Evolutionary conservation across 2,329 filamentous ascomycete genomes (phyloP), one percentile per base, ranked within the genome.

Genomic region (Triangularia setosa): DNA sequence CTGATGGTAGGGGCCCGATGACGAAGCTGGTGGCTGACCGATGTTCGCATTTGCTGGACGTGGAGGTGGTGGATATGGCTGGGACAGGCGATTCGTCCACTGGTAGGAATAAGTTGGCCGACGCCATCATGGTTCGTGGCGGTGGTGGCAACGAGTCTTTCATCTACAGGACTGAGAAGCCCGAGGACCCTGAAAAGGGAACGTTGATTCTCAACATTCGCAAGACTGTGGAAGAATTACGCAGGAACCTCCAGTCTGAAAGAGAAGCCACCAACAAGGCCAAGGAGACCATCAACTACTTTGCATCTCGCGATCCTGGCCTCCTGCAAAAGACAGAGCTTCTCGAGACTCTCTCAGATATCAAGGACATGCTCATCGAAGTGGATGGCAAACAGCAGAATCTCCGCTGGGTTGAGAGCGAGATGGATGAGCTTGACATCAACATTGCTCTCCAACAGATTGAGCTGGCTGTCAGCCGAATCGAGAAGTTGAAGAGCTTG

Each of bases 301-400:
- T 95, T 75, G 90, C 91, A 1, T 90, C 89, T 4, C 85, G 91
- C 67, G 91, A 95, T 67, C 88, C 90, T 0, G 87, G 88, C 1
- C 81, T 93, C 24, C 80, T 93, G 52, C 90, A 92, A 72, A 93
- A 93, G 76, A 87, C 90, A 0, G 91, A 94, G 64, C 80, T 95
- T 2, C 83, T 96, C 14, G 92, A 95, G 73, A 90, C 87, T 7
- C 78, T 93, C 9, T 92, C 92, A 1, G 87, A 89, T 67, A 87
- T 90, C 71, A 92, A 92, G 73, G 91, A 96, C 75, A 90, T 97
- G 79, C 85, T 97, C 62, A 93, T 99, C 69, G 95, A 99, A 72
- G 92, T 97, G 14, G 95, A 98, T 72, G 95, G 95, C 58, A 96
- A 96, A 72, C 93, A 97, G 76, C 92, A 98, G 74, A 97, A 95